phyloP scores from a whole-genome alignment of 208 protist genomes.

The Wallacemonas sp. region DNA sequence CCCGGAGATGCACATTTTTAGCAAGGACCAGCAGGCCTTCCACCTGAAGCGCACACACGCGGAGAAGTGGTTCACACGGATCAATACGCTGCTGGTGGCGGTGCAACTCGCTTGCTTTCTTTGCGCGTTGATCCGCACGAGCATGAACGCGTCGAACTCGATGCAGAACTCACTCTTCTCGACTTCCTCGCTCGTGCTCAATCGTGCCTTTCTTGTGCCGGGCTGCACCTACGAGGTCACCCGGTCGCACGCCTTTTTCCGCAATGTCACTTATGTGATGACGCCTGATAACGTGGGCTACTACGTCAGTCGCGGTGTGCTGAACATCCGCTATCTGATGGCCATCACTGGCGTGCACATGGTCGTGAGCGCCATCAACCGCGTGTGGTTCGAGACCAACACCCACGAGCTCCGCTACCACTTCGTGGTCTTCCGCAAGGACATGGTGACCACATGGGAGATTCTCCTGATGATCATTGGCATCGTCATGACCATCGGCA shows the following conservation, averaged over 20 bases:
- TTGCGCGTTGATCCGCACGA: conserved; percentile 47
- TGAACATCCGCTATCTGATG: conserved; percentile 73
- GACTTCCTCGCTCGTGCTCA: conserved; percentile 32
- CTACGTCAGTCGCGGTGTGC: conserved; percentile 57
- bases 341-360: conserved; percentile 44
- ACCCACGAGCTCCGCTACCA: conserved; percentile 78
- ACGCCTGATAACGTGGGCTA: conserved; percentile 57
- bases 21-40: conserved; percentile 79
- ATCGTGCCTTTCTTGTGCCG: conserved; percentile 17
- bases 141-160: conserved; percentile 27
- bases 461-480: conserved; percentile 56
- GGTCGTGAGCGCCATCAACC: conserved; percentile 53
- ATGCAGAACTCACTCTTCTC: conserved; percentile 73
- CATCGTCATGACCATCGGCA: conserved; percentile 37
- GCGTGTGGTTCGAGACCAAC: conserved; percentile 61
- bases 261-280: conserved; percentile 45
- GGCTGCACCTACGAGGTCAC: conserved; percentile 40
- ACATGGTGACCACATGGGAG: conserved; percentile 77
- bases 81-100: conserved; percentile 52
- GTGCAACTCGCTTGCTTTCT: conserved; percentile 73
- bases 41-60: conserved; percentile 55
- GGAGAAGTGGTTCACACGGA: conserved; percentile 67
- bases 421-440: conserved; percentile 84
- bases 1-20: conserved; percentile 73
- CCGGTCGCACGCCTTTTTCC: conserved; percentile 45